Percentiles rank a stretch among this genome's conserved stretches.
Conservation (phyloP, 306 rosid species). For the Medicago truncatula region MtrunA17r5.0-ANR NC_053042.1:14500001-14500500, state of each 20-base stretch:
- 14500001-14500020: constrained; percentile 37
- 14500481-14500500: not conserved
- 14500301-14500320: constrained; percentile 32
- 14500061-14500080: constrained; percentile 43
- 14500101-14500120: constrained; percentile 11
- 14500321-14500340: constrained; percentile 7
- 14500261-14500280: not conserved
- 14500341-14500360: not conserved
- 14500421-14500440: constrained; percentile 10
- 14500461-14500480: constrained; percentile 15
- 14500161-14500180: constrained; percentile 26
- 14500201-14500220: not conserved
- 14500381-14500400: not conserved
- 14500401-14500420: constrained; percentile 24
- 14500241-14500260: not conserved
- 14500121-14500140: constrained; percentile 6
- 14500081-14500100: constrained; percentile 44
- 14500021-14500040: constrained; percentile 45
- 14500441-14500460: constrained; percentile 9
- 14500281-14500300: not conserved
- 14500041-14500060: constrained; percentile 40
- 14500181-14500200: not conserved
- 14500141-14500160: constrained; percentile 25
- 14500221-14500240: not conserved
- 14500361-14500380: constrained; percentile 4